These are phyloP conservation scores for Magnaporthiopsis poae DNA, from an alignment of 2,329 filamentous ascomycete species.

Conservation along the genomic window DNA sequence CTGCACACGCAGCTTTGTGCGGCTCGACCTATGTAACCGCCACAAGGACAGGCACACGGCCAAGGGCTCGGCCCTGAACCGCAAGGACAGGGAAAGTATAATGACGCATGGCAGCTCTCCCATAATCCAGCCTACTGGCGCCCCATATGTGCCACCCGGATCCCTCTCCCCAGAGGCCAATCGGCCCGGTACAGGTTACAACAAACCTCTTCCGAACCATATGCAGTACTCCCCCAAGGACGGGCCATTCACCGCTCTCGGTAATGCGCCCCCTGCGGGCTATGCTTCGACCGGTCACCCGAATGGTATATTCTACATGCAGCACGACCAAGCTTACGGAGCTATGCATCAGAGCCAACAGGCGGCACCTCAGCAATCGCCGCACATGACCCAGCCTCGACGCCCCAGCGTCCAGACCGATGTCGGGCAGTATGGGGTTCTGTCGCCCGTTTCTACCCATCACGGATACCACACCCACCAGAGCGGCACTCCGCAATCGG, in stretches of 20 bases:
- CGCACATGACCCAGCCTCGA: constrained; percentile 32
- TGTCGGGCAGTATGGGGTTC: constrained; percentile 38
- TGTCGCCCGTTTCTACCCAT: constrained; percentile 43
- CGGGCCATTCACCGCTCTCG: constrained; percentile 9
- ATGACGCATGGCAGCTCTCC: constrained; percentile 28
- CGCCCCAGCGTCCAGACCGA: constrained; percentile 38
- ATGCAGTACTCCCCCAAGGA: constrained; percentile 10
- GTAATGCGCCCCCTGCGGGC: constrained; percentile 20
- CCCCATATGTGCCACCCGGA: constrained; percentile 28
- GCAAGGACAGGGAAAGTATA: constrained; percentile 66
- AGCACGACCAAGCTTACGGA: constrained; percentile 28
- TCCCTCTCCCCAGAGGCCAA: constrained; percentile 40
- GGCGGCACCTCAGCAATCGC: constrained; percentile 28
- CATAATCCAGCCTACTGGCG: neutral
- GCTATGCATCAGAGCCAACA: constrained; percentile 17
- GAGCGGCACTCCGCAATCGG: constrained; percentile 34
- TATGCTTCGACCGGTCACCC: neutral
- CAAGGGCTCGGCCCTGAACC: constrained; percentile 65
- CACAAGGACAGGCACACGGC: constrained; percentile 74
- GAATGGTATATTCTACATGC: constrained; percentile 24
- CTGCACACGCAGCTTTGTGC: constrained; percentile 82
- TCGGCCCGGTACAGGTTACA: constrained; percentile 32
- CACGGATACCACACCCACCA: constrained; percentile 36
- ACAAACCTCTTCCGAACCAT: constrained; percentile 18
- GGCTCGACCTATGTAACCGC: constrained; percentile 81